Evolutionary conservation across 345 rosid genomes (phyloP).

Genomic region (Aurinia saxatilis): DNA sequence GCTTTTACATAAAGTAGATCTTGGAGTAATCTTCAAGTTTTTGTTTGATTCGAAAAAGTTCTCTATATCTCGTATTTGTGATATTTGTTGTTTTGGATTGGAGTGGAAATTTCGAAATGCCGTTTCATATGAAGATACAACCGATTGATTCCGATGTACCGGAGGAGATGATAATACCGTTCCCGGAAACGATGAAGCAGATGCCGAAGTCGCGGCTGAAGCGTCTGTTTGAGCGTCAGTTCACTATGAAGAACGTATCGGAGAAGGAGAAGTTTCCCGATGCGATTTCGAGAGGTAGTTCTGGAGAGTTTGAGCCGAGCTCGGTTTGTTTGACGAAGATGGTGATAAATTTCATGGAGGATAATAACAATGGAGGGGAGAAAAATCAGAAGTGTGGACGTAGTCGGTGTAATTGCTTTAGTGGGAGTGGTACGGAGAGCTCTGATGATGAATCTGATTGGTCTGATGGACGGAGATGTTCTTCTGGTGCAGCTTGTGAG

Average conservation of each 20-base stretch:
- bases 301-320: constrained; percentile 67
- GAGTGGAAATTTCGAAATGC: constrained; percentile 26
- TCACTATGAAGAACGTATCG: constrained; percentile 37
- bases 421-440: constrained; percentile 52
- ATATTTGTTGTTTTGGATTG: neutral
- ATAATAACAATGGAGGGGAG: constrained; percentile 29
- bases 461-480: constrained; percentile 28
- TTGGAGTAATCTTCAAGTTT: neutral
- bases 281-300: constrained; percentile 33
- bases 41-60: constrained; percentile 4
- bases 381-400: constrained; percentile 41
- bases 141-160: constrained; percentile 48
- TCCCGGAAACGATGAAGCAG: constrained; percentile 45
- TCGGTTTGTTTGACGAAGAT: constrained; percentile 61
- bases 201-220: constrained; percentile 66
- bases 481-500: constrained; percentile 44
- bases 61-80: neutral
- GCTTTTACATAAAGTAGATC: too few species aligned
- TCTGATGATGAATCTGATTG: constrained; percentile 70
- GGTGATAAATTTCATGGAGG: constrained; percentile 81
- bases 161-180: constrained; percentile 32
- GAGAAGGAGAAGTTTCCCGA: constrained; percentile 35
- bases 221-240: constrained; percentile 84
- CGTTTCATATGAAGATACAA: constrained; percentile 68
- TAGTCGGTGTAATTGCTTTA: constrained; percentile 53